Percentiles rank a stretch among this genome's conserved stretches.
These are phyloP conservation scores for Dianthus caryophyllus DNA, from an alignment of 148 eudicot genomes.

Conservation along the genomic window DNA sequence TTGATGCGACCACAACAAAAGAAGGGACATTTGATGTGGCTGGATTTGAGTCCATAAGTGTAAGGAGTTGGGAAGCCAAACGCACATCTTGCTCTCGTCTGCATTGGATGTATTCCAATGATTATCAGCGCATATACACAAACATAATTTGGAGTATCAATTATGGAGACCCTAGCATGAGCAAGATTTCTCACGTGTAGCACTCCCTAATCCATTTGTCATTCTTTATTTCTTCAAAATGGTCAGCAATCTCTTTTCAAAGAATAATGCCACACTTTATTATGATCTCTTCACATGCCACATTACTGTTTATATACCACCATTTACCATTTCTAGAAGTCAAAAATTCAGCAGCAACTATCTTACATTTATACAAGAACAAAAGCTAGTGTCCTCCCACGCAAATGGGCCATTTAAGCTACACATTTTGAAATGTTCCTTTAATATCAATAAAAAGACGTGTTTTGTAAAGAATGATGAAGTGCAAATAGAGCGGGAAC, in stretches of 20 bases:
- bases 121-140: background rate
- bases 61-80: constrained; percentile 71
- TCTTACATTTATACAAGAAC: too few relatives aligned
- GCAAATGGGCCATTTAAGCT: background rate
- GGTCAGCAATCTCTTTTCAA: background rate
- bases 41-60: constrained; percentile 74
- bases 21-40: constrained; percentile 43
- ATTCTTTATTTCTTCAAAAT: background rate
- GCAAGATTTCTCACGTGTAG: background rate
- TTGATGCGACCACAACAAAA: constrained; percentile 93
- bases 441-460: too few relatives aligned
- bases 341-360: too few relatives aligned
- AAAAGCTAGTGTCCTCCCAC: too few relatives aligned
- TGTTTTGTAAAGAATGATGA: too few relatives aligned
- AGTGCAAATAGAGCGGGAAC: background rate
- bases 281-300: background rate
- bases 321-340: background rate
- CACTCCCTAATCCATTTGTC: background rate
- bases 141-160: background rate
- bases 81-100: constrained; percentile 85
- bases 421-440: background rate
- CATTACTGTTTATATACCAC: background rate
- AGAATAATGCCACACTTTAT: background rate
- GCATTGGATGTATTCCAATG: constrained; percentile 28
- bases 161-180: background rate